Evolutionary conservation across 306 rosid genomes (phyloP).

Genomic region (Castanopsis chinensis): DNA sequence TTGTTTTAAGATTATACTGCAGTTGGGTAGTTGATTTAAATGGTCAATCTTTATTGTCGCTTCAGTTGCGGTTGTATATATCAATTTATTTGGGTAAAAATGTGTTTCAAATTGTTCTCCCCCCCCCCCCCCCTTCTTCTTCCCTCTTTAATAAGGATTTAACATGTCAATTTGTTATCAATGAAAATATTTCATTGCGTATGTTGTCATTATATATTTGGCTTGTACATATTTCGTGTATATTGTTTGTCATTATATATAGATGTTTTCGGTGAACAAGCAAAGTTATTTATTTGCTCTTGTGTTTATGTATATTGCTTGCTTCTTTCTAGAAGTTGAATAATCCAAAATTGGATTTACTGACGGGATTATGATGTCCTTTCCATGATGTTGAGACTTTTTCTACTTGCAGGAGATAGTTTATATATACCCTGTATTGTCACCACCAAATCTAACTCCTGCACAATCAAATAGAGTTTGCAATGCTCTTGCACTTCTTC

Average conservation of each 20-base stretch:
- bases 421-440: constrained; percentile 71
- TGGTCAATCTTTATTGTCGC: neutral
- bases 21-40: neutral
- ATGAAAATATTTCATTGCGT: neutral
- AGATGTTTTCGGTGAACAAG: neutral
- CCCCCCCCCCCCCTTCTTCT: neutral
- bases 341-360: constrained; percentile 1
- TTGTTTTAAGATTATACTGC: neutral
- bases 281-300: neutral
- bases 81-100: neutral
- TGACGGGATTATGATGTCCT: neutral
- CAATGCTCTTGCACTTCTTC: constrained; percentile 89
- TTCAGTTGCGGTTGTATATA: neutral
- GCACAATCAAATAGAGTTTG: constrained; percentile 85
- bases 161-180: neutral
- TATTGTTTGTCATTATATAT: no score
- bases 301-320: neutral
- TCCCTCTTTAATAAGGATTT: neutral
- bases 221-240: neutral
- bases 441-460: constrained; percentile 65
- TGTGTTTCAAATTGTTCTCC: neutral
- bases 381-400: neutral
- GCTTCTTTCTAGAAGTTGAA: neutral
- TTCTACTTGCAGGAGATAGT: constrained; percentile 62
- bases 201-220: neutral